Evolutionary conservation across 208 protist genomes (phyloP), one percentile per base, ranked within the genome.

Genomic region (Crithidia bombi): DNA sequence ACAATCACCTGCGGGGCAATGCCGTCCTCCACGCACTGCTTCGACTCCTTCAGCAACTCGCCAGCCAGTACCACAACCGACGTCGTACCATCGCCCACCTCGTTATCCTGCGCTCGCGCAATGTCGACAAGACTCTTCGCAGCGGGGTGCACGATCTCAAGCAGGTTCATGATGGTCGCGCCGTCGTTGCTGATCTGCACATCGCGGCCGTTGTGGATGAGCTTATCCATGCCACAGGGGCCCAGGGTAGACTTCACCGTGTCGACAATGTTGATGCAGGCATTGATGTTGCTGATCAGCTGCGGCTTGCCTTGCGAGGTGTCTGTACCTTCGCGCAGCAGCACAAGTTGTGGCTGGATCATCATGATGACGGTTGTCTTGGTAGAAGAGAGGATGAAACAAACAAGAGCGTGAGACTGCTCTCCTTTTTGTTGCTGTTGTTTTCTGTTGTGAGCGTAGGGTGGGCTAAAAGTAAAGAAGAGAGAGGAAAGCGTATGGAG

Each of bases 41-140:
- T 99, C 28, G 97, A 92, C 73, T 98, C 93, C 73, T 98, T 97
- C 19, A 99, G 87, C 43, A 99, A 90, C 75, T 99, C 97, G 43
- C 98, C 98, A 17, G 99, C 98, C 11, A 99, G 79, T 49, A 99
- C 79, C 12, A 99, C 98, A 7, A 99, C 99, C n/a, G 92, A 98
- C 12, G 99, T 99, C 15, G 99, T 99, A 62, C 99, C 99, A 83
- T 99, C 99, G 68, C 99, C 99, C 23, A 99, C 98, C 92, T 99
- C 94, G 72, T 93, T 90, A 74, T 99, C 96, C 85, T 99, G 97
- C 12, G 98, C 97, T 61, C 98, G 96, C 10, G 99, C 98, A 87
- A 99, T 99, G 74, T 99, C 99, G 26, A 99, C 99, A 19, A 99
- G 89, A 35, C 98, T 97, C 63, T 91, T 82, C 28, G 99, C 99